Evolutionary conservation across 2,329 filamentous ascomycete species (phyloP).

Genomic region (Fusarium neocosmosporiellum): DNA sequence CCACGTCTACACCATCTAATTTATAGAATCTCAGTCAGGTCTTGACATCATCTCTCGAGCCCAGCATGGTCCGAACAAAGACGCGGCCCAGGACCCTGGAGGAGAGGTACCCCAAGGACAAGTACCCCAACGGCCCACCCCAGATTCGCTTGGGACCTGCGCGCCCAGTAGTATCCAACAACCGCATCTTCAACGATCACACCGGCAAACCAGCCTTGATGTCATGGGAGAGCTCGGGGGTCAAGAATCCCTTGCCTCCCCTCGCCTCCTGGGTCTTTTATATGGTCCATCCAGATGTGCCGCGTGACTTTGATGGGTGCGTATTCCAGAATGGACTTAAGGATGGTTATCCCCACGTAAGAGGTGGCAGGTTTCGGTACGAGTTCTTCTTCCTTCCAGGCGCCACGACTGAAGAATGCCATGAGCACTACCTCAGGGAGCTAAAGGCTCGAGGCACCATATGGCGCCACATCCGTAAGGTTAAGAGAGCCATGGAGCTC

Average conservation of each 20-base stretch:
- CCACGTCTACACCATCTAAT: background rate
- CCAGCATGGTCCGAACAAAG: background rate
- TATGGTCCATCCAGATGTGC: background rate
- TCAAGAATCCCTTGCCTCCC: background rate
- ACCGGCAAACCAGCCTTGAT: background rate
- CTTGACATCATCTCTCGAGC: background rate
- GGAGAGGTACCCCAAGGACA: background rate
- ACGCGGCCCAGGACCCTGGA: background rate
- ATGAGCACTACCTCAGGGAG: background rate
- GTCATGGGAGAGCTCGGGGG: background rate
- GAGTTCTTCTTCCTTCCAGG: background rate
- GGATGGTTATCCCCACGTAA: background rate
- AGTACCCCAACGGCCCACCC: background rate
- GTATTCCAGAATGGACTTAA: background rate
- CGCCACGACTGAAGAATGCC: background rate
- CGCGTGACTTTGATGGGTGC: background rate
- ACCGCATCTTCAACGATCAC: background rate
- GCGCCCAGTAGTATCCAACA: background rate
- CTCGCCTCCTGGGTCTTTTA: background rate
- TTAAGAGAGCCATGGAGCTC: background rate
- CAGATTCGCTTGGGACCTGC: background rate
- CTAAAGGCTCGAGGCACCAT: background rate
- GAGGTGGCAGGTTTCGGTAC: background rate
- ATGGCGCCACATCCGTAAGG: background rate
- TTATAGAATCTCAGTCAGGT: background rate